Evolutionary conservation across 257 asterid genomes (phyloP).

Genomic region (Solanum ossicruentum): DNA sequence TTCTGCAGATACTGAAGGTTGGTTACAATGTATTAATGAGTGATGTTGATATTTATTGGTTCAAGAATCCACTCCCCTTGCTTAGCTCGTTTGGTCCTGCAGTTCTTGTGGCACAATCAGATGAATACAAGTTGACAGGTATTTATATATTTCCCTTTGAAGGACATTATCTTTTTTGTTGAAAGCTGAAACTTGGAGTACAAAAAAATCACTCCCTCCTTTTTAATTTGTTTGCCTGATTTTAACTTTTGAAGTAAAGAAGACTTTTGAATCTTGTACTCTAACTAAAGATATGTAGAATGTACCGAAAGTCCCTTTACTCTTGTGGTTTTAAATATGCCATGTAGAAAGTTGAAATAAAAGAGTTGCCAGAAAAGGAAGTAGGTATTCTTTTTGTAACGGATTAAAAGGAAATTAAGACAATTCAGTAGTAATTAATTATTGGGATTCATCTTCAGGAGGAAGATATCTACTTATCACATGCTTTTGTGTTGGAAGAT

Average conservation of each 20-base stretch:
- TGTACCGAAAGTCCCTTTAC: not conserved
- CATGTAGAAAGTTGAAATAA: not conserved
- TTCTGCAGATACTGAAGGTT: slow-evolving; percentile 68
- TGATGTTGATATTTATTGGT: slow-evolving; percentile 43
- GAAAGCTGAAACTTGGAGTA: not conserved
- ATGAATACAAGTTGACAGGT: slow-evolving; percentile 69
- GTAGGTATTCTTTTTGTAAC: not conserved
- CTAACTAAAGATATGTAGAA: not conserved
- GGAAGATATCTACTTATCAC: not conserved
- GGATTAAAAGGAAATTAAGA: not conserved
- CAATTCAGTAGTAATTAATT: not conserved
- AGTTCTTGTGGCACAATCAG: slow-evolving; percentile 79
- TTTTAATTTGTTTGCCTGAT: not conserved
- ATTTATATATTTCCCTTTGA: not conserved
- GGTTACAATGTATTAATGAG: slow-evolving; percentile 50
- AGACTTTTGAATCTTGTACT: not conserved
- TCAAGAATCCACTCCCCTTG: slow-evolving; percentile 56
- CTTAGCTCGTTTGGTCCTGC: slow-evolving; percentile 70
- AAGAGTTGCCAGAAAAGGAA: not conserved
- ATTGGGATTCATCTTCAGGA: not conserved
- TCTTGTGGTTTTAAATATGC: not conserved
- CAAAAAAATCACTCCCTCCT: not conserved
- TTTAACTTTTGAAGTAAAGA: not conserved
- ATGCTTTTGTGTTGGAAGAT: not conserved
- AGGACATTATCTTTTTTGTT: not conserved